Evolutionary conservation across 805 yeast genomes (phyloP), one percentile per base, ranked within the genome.

Genomic region (Zygosaccharomyces gambellarensis): DNA sequence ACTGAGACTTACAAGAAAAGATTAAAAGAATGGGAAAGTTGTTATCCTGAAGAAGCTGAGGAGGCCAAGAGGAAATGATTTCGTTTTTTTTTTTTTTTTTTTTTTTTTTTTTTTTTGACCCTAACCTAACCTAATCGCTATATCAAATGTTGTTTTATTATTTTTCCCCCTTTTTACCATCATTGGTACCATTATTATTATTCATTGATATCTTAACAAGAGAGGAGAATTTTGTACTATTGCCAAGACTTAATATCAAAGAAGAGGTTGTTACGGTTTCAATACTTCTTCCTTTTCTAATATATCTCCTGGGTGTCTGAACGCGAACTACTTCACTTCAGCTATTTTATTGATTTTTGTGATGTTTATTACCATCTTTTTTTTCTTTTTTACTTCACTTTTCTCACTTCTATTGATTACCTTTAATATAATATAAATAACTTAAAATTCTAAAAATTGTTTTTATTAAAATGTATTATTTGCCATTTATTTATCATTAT

Each of bases 21-120:
- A 52, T 62, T 67, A 41, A 69, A 67, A 49, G 68, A 65, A 48
- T 72, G 74, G 73, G 72, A 69, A 56, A 64, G 66, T 30, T 60
- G 64, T 44, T 64, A 65, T 48, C 67, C 69, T 12, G 60, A 64
- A 27, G 68, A 64, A 36, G 52, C 58, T 23, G 58, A 52, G 21
- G 53, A 64, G 27, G 34, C 34, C 11, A 55, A 53, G 45, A 45
- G 43, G 19, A 34, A 42, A 14, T 38, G 30, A 31, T 21, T 10
- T 39, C 8, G 9, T 23, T 22, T 19, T 28, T 19, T 44, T 36
- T 38, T 29, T 44, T 12, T 2, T 9, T 32, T 21, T 10, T 39
- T 2, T 22, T 23, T 22, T 19, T 28, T 19, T 44, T 36, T 38
- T 29, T 44, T 3, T 2, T 9, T 34, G 38, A 34, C 22, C 22